Base-by-base conservation (phyloP, 768 basidiomycete species). In the Suillus ampliporus region DNA sequence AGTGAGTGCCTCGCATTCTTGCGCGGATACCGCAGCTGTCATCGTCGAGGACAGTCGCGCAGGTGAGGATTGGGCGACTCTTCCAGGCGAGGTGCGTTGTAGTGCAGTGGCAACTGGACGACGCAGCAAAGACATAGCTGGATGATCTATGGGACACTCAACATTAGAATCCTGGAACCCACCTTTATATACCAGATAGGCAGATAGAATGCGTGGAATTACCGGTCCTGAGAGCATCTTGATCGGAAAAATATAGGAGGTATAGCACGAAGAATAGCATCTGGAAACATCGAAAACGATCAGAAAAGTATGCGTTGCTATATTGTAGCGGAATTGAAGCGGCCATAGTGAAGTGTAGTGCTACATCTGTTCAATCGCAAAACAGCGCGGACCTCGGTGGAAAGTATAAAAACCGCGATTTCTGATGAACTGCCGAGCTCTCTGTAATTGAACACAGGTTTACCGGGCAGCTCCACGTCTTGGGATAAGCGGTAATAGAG, bases 321-420 rank as follows among this genome's bases (percentile, higher is more conserved):
- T 31, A 57, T 37, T 21, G 56, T 52, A 4, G 63, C 71, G 69
- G 72, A 46, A 64, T 63, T 71, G 66, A 50, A 60, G 64, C 66
- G 72, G 69, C 37, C 41, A 59, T 75, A 69, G 56, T 40, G 58
- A 50, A 52, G 19, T 17, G 37, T 7, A 10, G 15, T 26, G 6
- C 6, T 6, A 31, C 8, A 23, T 10, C 37, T 54, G 21, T 37
- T 54, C 21, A 23, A 54, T 38, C 37, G 17, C n/a, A 26, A 34
- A 5, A 26, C 15, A 17, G 53, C 35, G 15, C 23, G 9, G 53
- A 38, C 23, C 21, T 56, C 37, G 23, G 37, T 54, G 17, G 37
- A 38, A 54, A 26, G 47, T 21, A 40, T n/a, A 34, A 28, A 52
- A 37, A 44, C 15, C 58, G 19, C 15, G 3, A 28, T 63, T 58